Percentiles rank a stretch among this genome's conserved stretches.
Conservation (phyloP, 1,284 basidiomycete genomes). For the Sphaerobolus stellatus region DNA sequence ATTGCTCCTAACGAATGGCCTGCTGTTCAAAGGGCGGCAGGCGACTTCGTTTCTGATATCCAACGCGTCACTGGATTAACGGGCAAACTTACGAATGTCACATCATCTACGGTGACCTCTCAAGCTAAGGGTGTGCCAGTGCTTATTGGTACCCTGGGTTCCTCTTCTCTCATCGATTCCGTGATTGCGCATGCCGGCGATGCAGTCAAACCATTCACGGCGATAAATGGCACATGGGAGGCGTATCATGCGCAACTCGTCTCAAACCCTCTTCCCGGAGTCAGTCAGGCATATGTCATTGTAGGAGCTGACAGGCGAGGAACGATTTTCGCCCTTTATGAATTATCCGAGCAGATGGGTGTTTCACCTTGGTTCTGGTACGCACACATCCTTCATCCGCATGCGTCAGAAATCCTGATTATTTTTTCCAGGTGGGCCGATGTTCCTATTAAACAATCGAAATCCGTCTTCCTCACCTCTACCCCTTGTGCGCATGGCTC, state of each 20-base stretch:
- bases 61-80: slow-evolving; percentile 55
- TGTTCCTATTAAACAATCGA: slow-evolving; percentile 54
- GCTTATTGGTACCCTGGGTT: slow-evolving; percentile 65
- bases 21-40: slow-evolving; percentile 61
- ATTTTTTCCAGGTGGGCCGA: slow-evolving; percentile 60
- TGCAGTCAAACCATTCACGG: slow-evolving; percentile 26
- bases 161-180: slow-evolving; percentile 55
- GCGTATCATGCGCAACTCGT: slow-evolving; percentile 54
- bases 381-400: slow-evolving; percentile 18
- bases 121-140: slow-evolving; percentile 40
- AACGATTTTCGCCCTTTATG: slow-evolving; percentile 67
- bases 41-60: slow-evolving; percentile 62
- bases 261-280: slow-evolving; percentile 54
- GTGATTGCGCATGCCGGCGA: slow-evolving; percentile 42
- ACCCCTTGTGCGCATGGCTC: slow-evolving; percentile 61
- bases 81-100: slow-evolving; percentile 49
- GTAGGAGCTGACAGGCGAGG: slow-evolving; percentile 66
- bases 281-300: slow-evolving; percentile 61
- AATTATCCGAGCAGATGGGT: slow-evolving; percentile 73
- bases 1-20: slow-evolving; percentile 60
- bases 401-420: too few relatives aligned
- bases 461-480: slow-evolving; percentile 48
- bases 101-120: slow-evolving; percentile 28
- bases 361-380: slow-evolving; percentile 68
- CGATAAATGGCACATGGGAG: slow-evolving; percentile 64